phyloP scores from a whole-genome alignment of 208 protist species.

The Angomonas ambiguus region DNA sequence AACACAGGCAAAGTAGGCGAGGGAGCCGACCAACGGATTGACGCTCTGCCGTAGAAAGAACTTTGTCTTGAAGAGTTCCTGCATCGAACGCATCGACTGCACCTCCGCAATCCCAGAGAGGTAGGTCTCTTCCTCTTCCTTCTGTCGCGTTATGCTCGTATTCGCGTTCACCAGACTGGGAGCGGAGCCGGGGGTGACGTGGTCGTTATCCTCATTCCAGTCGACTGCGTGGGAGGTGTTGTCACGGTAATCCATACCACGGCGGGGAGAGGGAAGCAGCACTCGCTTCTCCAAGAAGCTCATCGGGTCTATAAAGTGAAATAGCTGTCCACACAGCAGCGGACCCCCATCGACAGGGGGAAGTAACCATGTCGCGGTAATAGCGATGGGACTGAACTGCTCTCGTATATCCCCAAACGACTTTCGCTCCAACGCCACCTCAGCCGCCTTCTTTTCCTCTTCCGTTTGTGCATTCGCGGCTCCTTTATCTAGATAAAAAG shows the following conservation, averaged over 20 bases:
- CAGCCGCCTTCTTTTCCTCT: slow-evolving; percentile 17
- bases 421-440: slow-evolving; percentile 23
- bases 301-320: slow-evolving; percentile 69
- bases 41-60: slow-evolving; percentile 28
- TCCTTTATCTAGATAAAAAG: slow-evolving; percentile 66
- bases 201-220: background rate
- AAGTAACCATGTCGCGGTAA: slow-evolving; percentile 59
- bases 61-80: slow-evolving; percentile 47
- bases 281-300: slow-evolving; percentile 32
- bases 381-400: slow-evolving; percentile 62
- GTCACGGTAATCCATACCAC: background rate
- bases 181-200: background rate
- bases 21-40: slow-evolving; percentile 42
- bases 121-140: slow-evolving; percentile 3
- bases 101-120: slow-evolving; percentile 1
- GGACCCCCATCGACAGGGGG: slow-evolving; percentile 19
- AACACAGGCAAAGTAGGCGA: slow-evolving; percentile 29
- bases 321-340: slow-evolving; percentile 43
- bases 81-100: slow-evolving; percentile 30
- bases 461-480: slow-evolving; percentile 17
- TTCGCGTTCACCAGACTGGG: background rate
- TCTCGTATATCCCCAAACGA: slow-evolving; percentile 39
- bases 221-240: no score
- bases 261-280: background rate
- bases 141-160: background rate